phyloP scores from a whole-genome alignment of 768 basidiomycete species.

The Mrakia gelida region DNA sequence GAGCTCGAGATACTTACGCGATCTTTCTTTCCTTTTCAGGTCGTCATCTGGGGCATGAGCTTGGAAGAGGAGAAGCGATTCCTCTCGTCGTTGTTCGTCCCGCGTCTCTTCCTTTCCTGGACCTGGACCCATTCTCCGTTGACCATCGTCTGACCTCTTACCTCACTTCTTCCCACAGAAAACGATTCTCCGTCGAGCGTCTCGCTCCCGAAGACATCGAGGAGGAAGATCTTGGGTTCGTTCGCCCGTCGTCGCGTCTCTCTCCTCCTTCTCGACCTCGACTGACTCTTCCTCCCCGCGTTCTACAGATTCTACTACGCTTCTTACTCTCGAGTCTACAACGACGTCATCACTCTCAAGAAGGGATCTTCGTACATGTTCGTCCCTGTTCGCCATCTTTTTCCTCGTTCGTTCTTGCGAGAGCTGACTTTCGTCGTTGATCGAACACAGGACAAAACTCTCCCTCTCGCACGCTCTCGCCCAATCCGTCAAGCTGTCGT shows the following conservation, averaged over 20 bases:
- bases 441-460: slow-evolving; percentile 78
- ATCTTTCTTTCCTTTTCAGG: slow-evolving; percentile 36
- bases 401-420: slow-evolving; percentile 17
- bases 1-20: too few relatives aligned
- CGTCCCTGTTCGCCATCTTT: slow-evolving; percentile 42
- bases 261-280: not conserved
- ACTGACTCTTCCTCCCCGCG: not conserved
- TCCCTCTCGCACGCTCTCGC: slow-evolving; percentile 91
- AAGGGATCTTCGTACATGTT: slow-evolving; percentile 95
- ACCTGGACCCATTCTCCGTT: not conserved
- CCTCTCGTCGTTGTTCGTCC: slow-evolving; percentile 75
- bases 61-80: slow-evolving; percentile 87
- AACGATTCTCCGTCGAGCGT: slow-evolving; percentile 89
- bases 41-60: slow-evolving; percentile 97
- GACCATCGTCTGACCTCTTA: not conserved
- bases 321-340: slow-evolving; percentile 94
- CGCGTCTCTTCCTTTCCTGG: not conserved
- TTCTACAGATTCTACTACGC: slow-evolving; percentile 81
- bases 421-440: not conserved
- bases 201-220: slow-evolving; percentile 79
- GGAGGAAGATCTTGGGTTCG: slow-evolving; percentile 67
- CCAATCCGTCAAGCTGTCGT: slow-evolving; percentile 94
- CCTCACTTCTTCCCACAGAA: slow-evolving; percentile 55
- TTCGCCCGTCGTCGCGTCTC: not conserved
- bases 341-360: slow-evolving; percentile 88